These are phyloP conservation scores for Umbelopsis isabellina DNA, from an alignment of 192 early-diverging fungal genomes.

Conservation along the genomic window DNA sequence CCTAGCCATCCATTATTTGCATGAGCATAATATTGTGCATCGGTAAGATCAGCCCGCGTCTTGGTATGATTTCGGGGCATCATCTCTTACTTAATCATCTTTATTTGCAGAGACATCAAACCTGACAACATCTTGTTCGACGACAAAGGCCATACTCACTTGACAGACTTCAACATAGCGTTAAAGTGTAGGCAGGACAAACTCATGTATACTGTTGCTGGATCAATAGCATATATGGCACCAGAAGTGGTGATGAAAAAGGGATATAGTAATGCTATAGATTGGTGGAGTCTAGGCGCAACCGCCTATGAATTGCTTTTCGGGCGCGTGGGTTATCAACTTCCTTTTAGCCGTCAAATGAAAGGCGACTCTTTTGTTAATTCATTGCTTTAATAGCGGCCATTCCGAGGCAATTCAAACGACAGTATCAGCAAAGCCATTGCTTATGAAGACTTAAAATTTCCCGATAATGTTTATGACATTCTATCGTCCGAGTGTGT, in stretches of 20 bases:
- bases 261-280: constrained; percentile 56
- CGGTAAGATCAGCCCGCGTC: constrained; percentile 43
- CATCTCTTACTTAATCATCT: neutral
- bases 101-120: constrained; percentile 76
- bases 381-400: constrained; percentile 54
- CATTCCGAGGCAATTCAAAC: constrained; percentile 83
- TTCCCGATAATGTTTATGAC: constrained; percentile 60
- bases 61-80: neutral
- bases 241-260: constrained; percentile 71
- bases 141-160: constrained; percentile 81
- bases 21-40: constrained; percentile 84
- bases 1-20: constrained; percentile 82
- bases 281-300: constrained; percentile 85
- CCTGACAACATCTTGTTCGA: constrained; percentile 89
- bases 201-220: constrained; percentile 70
- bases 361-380: neutral
- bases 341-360: neutral
- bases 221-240: constrained; percentile 88
- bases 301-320: constrained; percentile 76
- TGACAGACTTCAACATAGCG: constrained; percentile 99
- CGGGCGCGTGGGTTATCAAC: constrained; percentile 62
- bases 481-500: constrained; percentile 54
- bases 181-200: constrained; percentile 59
- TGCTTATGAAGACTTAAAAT: constrained; percentile 63
- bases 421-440: constrained; percentile 76